Conservation (phyloP, 176 grass and related monocot species). For the Coix lacrymajobi region DNA sequence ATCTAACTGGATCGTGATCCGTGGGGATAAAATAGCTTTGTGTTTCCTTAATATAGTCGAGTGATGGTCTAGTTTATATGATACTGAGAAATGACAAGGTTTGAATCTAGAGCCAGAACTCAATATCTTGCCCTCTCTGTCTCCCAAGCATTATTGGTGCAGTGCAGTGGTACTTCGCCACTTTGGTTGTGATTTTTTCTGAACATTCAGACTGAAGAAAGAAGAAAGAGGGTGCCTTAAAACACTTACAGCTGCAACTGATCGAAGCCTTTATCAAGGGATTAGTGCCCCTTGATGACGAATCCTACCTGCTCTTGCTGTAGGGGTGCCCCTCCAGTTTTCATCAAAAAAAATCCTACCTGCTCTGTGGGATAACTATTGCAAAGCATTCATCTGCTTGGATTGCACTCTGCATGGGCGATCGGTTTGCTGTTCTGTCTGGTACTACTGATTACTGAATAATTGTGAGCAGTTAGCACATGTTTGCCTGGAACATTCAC, state of each 20-base stretch:
- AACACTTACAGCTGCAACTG: background rate
- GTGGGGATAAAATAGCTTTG: background rate
- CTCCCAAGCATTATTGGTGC: background rate
- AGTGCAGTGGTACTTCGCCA: background rate
- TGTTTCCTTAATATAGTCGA: too few relatives aligned
- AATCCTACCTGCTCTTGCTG: too few relatives aligned
- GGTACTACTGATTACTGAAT: background rate
- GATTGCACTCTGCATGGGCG: background rate
- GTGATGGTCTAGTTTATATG: background rate
- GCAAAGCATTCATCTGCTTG: background rate
- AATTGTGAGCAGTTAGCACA: constrained; percentile 13
- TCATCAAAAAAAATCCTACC: too few relatives aligned
- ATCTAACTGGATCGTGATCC: background rate
- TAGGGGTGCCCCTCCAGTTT: too few relatives aligned
- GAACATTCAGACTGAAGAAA: background rate
- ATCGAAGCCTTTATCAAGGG: background rate
- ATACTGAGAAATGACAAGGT: background rate
- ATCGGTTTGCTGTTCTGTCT: background rate
- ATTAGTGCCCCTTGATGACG: background rate
- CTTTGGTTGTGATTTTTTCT: background rate
- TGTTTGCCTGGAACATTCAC: background rate
- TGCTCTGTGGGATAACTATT: background rate
- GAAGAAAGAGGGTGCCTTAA: background rate
- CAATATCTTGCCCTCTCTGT: background rate
- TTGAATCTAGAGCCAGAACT: background rate